A percentile compares a stretch with the other conserved stretches of the same genome.
Conservation (phyloP, 2,329 filamentous ascomycete genomes). For the Hymenoscyphus fructigenus region DNA sequence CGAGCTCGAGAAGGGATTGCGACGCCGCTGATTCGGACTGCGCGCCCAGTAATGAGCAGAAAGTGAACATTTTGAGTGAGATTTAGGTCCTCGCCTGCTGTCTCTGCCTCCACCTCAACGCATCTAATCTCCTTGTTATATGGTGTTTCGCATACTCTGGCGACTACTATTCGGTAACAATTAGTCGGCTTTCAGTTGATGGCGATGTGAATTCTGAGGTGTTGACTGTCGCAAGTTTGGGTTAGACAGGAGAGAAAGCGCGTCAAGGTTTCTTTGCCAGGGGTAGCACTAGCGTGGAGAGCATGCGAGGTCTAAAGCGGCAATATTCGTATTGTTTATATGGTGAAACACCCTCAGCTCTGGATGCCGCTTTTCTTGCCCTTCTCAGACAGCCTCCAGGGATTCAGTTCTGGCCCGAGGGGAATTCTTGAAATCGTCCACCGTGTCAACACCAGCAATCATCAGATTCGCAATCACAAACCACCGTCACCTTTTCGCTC, state of each 20-base stretch:
- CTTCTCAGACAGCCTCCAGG: neutral
- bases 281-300: neutral
- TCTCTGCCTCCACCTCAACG: conserved; percentile 9
- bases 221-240: neutral
- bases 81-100: neutral
- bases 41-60: conserved; percentile 87
- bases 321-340: neutral
- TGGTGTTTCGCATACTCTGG: neutral
- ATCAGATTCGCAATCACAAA: neutral
- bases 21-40: conserved; percentile 84
- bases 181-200: neutral
- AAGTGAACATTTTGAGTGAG: conserved; percentile 78
- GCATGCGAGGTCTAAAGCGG: neutral
- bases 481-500: neutral
- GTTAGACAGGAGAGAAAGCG: neutral
- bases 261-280: conserved; percentile 3
- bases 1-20: conserved; percentile 93
- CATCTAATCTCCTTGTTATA: conserved; percentile 10
- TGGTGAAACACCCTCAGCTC: neutral
- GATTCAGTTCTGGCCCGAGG: neutral
- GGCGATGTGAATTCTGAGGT: neutral
- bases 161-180: neutral
- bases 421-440: conserved; percentile 1
- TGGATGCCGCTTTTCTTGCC: neutral
- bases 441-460: conserved; percentile 25